Evolutionary conservation across 1,284 basidiomycete species (phyloP).

Genomic region (Golubevia sp.): DNA sequence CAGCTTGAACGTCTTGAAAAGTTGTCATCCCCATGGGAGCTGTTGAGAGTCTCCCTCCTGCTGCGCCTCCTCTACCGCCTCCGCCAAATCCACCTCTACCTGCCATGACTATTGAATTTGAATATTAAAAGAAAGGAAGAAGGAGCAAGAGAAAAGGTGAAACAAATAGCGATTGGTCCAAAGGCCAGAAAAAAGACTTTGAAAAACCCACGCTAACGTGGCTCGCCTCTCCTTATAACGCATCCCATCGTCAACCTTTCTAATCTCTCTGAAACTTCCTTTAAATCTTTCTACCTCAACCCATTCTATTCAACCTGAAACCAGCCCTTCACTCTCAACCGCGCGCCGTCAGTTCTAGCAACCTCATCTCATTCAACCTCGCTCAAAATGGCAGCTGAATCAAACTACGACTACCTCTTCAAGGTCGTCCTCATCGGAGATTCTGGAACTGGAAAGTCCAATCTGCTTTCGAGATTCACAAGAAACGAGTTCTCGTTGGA

Average conservation of each 20-base stretch:
- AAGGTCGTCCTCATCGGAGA: constrained; percentile 97
- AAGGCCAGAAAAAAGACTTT: background rate
- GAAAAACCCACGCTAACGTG: background rate
- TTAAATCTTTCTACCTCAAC: too few relatives aligned
- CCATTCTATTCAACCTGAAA: too few relatives aligned
- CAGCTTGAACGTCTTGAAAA: background rate
- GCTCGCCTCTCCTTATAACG: background rate
- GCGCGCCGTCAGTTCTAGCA: too few relatives aligned
- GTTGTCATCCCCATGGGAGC: background rate
- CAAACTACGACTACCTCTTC: constrained; percentile 94
- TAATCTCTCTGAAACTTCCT: too few relatives aligned
- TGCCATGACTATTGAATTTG: too few relatives aligned
- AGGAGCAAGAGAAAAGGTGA: background rate
- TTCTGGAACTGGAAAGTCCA: constrained; percentile 96
- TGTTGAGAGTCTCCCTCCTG: background rate
- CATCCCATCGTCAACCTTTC: background rate
- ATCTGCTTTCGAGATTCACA: constrained; percentile 72
- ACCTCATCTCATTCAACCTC: constrained; percentile 6
- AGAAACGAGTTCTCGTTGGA: constrained; percentile 99
- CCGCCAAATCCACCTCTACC: constrained; percentile 4
- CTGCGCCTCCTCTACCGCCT: background rate
- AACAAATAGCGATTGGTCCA: background rate
- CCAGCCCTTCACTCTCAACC: too few relatives aligned
- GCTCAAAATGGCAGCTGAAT: constrained; percentile 77
- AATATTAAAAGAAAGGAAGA: background rate